Percentiles rank a stretch among this genome's conserved stretches.
phyloP scores from a whole-genome alignment of 345 rosid species.

The Turritis glabra region DNA sequence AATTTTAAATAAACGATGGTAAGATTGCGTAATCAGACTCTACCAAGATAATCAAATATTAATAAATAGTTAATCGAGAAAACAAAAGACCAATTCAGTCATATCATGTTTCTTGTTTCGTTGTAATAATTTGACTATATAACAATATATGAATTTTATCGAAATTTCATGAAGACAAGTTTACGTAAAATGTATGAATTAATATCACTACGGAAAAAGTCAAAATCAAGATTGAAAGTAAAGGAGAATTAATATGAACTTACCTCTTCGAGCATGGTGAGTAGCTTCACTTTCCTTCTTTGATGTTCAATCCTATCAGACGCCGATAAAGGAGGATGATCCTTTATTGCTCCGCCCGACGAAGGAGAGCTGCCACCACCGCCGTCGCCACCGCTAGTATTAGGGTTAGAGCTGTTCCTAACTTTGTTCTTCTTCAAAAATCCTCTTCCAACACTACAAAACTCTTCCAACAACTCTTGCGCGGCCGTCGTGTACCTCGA shows the following conservation, averaged over 20 bases:
- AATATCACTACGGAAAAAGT: constrained; percentile 8
- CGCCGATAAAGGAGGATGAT: constrained; percentile 65
- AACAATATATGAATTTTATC: background rate
- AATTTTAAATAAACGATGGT: constrained; percentile 4
- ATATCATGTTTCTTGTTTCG: constrained; percentile 26
- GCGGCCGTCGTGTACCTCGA: constrained; percentile 80
- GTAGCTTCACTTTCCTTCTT: constrained; percentile 88
- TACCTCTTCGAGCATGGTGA: constrained; percentile 99
- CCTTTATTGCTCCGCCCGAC: constrained; percentile 42
- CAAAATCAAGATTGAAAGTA: constrained; percentile 24
- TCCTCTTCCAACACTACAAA: constrained; percentile 92
- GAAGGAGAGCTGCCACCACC: constrained; percentile 49
- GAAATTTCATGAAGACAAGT: background rate
- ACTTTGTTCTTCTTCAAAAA: constrained; percentile 60
- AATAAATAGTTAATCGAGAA: background rate
- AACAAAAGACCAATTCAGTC: constrained; percentile 14
- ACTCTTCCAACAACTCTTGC: constrained; percentile 87
- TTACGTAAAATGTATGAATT: background rate
- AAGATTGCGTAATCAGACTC: constrained; percentile 42
- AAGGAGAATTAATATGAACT: constrained; percentile 40
- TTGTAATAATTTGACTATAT: constrained; percentile 8
- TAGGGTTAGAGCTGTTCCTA: constrained; percentile 66
- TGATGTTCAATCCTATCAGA: constrained; percentile 94
- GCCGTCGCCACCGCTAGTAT: constrained; percentile 44
- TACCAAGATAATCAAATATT: constrained; percentile 46